Base-by-base conservation (phyloP, 2,329 filamentous ascomycete genomes). In the Tolypocladium inflatum region DNA sequence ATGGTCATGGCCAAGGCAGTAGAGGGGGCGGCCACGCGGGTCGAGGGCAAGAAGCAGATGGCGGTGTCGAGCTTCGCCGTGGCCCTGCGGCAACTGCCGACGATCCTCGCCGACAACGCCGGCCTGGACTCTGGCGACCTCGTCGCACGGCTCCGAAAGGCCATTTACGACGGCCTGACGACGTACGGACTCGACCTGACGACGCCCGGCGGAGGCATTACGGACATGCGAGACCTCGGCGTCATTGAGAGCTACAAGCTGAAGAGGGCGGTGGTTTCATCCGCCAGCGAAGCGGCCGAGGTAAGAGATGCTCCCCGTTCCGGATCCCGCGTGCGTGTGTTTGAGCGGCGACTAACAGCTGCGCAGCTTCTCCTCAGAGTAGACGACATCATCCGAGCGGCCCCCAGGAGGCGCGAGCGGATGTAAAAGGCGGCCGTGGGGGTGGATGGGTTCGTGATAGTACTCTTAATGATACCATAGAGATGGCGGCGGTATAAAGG, bases 1-100 rank as follows among this genome's bases (percentile, higher is more conserved):
- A 97, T 97, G 93, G 79, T 96, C 65, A 99, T 99, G 94, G 90
- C 93, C 63, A 96, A 97, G 81, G 94, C 94, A 9, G 94, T 99
- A 26, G 93, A 97, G 71, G 89, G 89, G 61, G 91, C 91, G 6
- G 92, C 92, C 26, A 92, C 95, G 61, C 93, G 96, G 67, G 89
- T 96, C 9, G 91, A 94, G 65, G 94, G 94, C 72, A 99, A 99
- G 86, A 93, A 94, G 75, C 92, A 96, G 66, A 81, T 97, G 68
- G 94, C 94, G 2, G 93, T 97, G 23, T 87, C 92, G 62, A 85
- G 90, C 5, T 99, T 97, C 71, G 90, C 93, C 30, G 82, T 87
- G 59, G 94, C 94, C 37, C 82, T 99, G 60, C 86, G 92, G 68
- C 94, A 99, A 74, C 80, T 99, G 56, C 94, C 94, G 8, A 99